phyloP scores from a whole-genome alignment of 768 basidiomycete species.

The Pleurotus pulmonarius region DNA sequence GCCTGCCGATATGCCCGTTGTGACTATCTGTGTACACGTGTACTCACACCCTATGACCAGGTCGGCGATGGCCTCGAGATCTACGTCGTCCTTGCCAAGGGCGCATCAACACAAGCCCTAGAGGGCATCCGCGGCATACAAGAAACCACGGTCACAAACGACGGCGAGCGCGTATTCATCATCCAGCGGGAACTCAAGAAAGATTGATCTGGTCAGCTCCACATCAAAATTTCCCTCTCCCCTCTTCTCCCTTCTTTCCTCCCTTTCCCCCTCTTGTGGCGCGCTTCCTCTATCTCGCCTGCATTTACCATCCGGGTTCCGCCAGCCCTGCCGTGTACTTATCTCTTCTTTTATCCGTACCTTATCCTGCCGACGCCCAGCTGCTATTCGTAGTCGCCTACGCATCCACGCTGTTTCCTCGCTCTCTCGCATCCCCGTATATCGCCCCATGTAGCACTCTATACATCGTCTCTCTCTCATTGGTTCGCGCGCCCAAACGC shows the following conservation, averaged over 20 bases:
- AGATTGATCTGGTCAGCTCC: slow-evolving; percentile 40
- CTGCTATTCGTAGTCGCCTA: not conserved
- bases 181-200: slow-evolving; percentile 80
- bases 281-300: not conserved
- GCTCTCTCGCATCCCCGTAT: not conserved
- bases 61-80: slow-evolving; percentile 96
- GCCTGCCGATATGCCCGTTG: too few species aligned
- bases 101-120: slow-evolving; percentile 55
- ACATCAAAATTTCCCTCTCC: not conserved
- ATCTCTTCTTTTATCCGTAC: not conserved
- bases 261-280: not conserved
- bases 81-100: slow-evolving; percentile 77
- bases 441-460: too few species aligned
- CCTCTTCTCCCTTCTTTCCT: not conserved
- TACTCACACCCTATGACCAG: slow-evolving; percentile 27
- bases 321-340: not conserved
- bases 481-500: not conserved
- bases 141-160: slow-evolving; percentile 58
- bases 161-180: slow-evolving; percentile 75
- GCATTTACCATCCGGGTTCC: not conserved
- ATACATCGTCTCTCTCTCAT: not conserved
- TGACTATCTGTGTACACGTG: too few species aligned
- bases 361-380: not conserved
- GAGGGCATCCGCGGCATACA: slow-evolving; percentile 52
- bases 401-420: not conserved